A percentile compares a stretch with the other conserved stretches of the same genome.
phyloP scores from a whole-genome alignment of 2,329 filamentous ascomycete species.

The Diaporthe eres region DNA sequence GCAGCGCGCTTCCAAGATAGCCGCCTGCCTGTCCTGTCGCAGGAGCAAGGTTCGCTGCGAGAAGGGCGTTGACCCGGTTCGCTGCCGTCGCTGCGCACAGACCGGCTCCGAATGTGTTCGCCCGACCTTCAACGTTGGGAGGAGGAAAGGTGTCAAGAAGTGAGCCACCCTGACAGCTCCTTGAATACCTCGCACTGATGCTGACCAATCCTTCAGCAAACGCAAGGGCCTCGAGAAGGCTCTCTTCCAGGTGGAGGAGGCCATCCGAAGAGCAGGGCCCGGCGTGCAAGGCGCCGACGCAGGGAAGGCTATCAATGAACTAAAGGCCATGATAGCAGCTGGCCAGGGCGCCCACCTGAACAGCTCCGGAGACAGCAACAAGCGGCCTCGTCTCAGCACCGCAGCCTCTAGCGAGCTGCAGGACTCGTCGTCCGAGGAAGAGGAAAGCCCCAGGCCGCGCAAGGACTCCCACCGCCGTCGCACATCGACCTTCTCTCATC shows the following conservation, averaged over 20 bases:
- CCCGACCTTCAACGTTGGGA: conserved; percentile 79
- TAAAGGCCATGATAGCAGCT: conserved; percentile 57
- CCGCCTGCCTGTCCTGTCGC: conserved; percentile 75
- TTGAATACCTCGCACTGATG: conserved; percentile 24
- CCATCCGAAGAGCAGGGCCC: conserved; percentile 67
- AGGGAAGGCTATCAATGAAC: conserved; percentile 60
- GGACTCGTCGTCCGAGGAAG: conserved; percentile 52
- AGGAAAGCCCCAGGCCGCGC: conserved; percentile 47
- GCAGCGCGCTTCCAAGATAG: conserved; percentile 51
- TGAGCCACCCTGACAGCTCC: conserved; percentile 52
- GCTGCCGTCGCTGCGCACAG: conserved; percentile 74
- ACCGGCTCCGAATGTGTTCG: conserved; percentile 74
- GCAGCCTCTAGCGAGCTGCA: conserved; percentile 47
- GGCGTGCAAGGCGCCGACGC: conserved; percentile 60
- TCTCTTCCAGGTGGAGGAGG: conserved; percentile 80
- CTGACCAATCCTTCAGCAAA: conserved; percentile 66
- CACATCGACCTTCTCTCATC: conserved; percentile 46
- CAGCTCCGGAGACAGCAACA: conserved; percentile 41
- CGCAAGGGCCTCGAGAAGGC: conserved; percentile 82
- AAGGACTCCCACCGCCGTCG: conserved; percentile 35
- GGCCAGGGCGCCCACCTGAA: conserved; percentile 42
- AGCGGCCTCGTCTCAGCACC: conserved; percentile 44
- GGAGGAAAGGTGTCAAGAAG: conserved; percentile 85
- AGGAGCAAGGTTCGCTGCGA: conserved; percentile 79
- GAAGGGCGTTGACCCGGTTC: conserved; percentile 63